Percentiles rank a stretch among this genome's conserved stretches.
These are phyloP conservation scores for Coemansia sp. DNA, from an alignment of 192 early-diverging fungal genomes.

Conservation along the genomic window DNA sequence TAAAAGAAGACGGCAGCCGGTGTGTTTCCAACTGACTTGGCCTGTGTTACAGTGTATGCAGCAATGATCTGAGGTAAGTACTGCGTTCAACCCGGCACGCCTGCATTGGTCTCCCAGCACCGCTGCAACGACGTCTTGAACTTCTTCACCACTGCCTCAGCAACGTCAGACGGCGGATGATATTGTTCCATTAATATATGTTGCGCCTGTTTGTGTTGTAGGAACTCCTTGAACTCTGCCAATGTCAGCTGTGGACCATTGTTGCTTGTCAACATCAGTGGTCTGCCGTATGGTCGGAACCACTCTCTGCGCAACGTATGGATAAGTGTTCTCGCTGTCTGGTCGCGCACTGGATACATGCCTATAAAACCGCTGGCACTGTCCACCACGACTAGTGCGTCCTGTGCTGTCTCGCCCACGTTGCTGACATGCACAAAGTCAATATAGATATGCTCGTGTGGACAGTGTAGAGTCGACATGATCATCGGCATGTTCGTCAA, in stretches of 20 bases:
- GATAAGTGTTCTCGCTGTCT: too few species aligned
- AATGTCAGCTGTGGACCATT: conserved; percentile 25
- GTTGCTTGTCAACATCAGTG: conserved; percentile 17
- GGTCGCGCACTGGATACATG: too few species aligned
- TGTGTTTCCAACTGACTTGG: not conserved
- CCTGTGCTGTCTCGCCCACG: not conserved
- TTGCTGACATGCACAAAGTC: conserved; percentile 20
- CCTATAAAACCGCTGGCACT: too few species aligned
- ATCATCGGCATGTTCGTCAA: conserved; percentile 9
- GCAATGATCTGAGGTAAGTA: conserved; percentile 20
- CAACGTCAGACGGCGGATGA: conserved; percentile 24
- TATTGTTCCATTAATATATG: conserved; percentile 10
- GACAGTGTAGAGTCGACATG: not conserved
- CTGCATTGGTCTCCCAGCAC: not conserved
- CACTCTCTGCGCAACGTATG: too few species aligned
- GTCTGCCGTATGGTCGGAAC: conserved; percentile 9
- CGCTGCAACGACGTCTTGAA: conserved; percentile 20
- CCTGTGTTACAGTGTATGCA: conserved; percentile 11
- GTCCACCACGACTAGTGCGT: conserved; percentile 3
- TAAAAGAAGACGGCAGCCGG: conserved; percentile 6
- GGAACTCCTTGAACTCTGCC: conserved; percentile 1
- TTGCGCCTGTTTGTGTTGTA: not conserved
- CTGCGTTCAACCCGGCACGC: conserved; percentile 6
- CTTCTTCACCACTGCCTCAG: conserved; percentile 20
- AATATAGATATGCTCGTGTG: conserved; percentile 26